phyloP scores from a whole-genome alignment of 2,329 filamentous ascomycete species.

The Sporothrix brasiliensis region DNA sequence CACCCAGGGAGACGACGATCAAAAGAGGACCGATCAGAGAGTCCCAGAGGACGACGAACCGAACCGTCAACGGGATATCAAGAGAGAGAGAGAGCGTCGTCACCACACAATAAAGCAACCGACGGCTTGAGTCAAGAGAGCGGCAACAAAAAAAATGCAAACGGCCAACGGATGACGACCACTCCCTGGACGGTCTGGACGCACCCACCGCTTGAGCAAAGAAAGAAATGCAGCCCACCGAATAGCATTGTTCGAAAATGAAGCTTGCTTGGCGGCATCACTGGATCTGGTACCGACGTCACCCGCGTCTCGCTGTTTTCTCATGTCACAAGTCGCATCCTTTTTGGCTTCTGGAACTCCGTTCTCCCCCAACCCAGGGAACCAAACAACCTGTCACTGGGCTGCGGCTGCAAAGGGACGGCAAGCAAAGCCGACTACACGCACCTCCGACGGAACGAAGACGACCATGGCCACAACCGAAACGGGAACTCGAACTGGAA shows the following conservation, averaged over 20 bases:
- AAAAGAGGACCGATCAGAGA: constrained; percentile 6
- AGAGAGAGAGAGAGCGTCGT: neutral
- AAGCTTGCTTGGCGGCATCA: constrained; percentile 18
- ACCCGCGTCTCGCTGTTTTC: neutral
- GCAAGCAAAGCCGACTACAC: neutral
- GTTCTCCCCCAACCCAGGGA: constrained; percentile 19
- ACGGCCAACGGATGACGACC: neutral
- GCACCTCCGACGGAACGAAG: neutral
- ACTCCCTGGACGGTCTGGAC: neutral
- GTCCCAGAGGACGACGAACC: neutral
- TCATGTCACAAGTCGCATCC: neutral
- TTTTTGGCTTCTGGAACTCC: neutral
- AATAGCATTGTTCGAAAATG: constrained; percentile 18
- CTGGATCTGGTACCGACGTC: neutral
- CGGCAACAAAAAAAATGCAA: neutral
- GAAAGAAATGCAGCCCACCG: neutral
- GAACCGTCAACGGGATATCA: neutral
- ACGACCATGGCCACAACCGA: too few relatives aligned
- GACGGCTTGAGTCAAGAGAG: neutral
- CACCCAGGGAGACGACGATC: neutral
- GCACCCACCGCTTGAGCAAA: too few relatives aligned
- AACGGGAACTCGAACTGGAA: constrained; percentile 1
- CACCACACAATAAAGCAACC: neutral
- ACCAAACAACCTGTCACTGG: neutral
- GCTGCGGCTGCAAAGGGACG: constrained; percentile 2